Conservation (phyloP, 1,284 basidiomycete species). For the Leccinum insigne region DNA sequence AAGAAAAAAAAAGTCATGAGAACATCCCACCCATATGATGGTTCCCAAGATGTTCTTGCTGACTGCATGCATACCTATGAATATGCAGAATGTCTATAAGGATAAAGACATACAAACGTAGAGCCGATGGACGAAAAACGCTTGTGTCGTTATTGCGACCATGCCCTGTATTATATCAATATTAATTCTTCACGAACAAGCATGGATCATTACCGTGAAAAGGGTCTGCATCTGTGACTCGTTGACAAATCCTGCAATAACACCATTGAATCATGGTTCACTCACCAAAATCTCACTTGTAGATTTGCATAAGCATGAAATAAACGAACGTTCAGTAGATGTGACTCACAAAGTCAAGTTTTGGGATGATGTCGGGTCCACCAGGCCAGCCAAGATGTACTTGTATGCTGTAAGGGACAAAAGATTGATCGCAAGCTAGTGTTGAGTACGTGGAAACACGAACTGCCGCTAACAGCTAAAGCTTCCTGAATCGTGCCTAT, state of each 20-base stretch:
- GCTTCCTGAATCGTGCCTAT: background rate
- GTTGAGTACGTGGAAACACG: background rate
- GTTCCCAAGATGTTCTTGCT: slow-evolving; percentile 5
- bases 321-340: background rate
- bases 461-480: background rate
- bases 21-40: slow-evolving; percentile 10
- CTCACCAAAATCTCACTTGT: background rate
- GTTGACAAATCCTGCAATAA: background rate
- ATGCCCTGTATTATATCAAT: slow-evolving; percentile 8
- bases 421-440: background rate
- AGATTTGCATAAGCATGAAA: background rate
- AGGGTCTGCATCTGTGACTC: slow-evolving; percentile 1
- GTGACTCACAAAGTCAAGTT: background rate
- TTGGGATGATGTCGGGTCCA: background rate
- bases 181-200: background rate
- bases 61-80: slow-evolving; percentile 9
- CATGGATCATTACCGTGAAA: background rate
- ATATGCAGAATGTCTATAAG: background rate
- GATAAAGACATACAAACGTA: slow-evolving; percentile 11
- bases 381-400: background rate
- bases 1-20: background rate
- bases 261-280: background rate
- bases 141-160: slow-evolving; percentile 12
- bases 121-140: slow-evolving; percentile 17
- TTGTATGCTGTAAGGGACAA: background rate